Percentiles rank a stretch among this genome's conserved stretches.
Conservation (phyloP, 257 asterid genomes). For the Solanum bulbocastanum region DNA sequence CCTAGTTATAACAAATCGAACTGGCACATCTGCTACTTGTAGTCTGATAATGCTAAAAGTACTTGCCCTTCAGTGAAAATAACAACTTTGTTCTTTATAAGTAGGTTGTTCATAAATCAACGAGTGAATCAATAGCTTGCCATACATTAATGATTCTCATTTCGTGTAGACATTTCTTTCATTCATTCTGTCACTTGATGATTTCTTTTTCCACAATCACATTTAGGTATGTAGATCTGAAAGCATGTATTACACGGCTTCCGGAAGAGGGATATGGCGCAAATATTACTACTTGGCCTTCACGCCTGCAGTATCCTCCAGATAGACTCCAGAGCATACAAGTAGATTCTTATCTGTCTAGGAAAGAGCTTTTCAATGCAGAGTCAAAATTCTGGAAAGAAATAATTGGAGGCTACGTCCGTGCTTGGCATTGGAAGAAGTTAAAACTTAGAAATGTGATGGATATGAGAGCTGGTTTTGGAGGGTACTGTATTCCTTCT, state of each 20-base stretch:
- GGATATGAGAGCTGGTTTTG: slow-evolving; percentile 98
- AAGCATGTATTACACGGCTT: slow-evolving; percentile 71
- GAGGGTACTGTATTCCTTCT: slow-evolving; percentile 51
- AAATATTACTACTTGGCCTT: slow-evolving; percentile 76
- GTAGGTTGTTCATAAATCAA: background rate
- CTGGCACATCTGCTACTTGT: background rate
- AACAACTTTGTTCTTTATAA: background rate
- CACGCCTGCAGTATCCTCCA: slow-evolving; percentile 77
- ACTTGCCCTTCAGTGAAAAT: background rate
- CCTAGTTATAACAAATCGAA: background rate
- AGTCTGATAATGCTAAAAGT: background rate
- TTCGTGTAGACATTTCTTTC: background rate
- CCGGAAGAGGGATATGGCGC: slow-evolving; percentile 79
- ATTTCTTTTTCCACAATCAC: slow-evolving; percentile 4
- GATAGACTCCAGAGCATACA: slow-evolving; percentile 86
- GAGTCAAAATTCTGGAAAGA: slow-evolving; percentile 80
- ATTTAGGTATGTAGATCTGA: slow-evolving; percentile 75
- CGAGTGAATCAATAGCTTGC: background rate
- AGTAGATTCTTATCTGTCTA: slow-evolving; percentile 61
- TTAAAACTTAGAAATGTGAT: slow-evolving; percentile 66
- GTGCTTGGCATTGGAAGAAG: slow-evolving; percentile 50
- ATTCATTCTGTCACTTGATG: background rate
- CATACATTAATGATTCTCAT: background rate
- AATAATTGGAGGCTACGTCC: slow-evolving; percentile 56
- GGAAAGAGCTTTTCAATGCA: slow-evolving; percentile 74